phyloP scores from a whole-genome alignment of 2,329 filamentous ascomycete species.

The Incumbomyces delicatus region DNA sequence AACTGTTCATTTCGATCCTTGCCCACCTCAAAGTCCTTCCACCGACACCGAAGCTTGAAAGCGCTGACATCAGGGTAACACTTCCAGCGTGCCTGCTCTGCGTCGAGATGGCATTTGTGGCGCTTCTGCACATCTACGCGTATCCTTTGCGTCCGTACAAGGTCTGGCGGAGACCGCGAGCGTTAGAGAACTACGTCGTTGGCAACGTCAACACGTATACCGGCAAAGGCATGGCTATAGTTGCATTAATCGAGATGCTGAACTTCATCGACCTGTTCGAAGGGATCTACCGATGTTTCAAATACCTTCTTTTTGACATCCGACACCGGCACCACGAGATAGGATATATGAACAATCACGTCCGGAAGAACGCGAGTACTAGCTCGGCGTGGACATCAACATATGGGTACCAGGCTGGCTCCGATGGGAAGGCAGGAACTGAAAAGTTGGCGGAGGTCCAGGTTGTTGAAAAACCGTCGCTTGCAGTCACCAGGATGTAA shows the following conservation, averaged over 20 bases:
- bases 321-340: background rate
- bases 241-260: constrained; percentile 59
- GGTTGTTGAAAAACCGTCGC: too few species aligned
- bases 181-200: constrained; percentile 23
- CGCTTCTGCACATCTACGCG: constrained; percentile 69
- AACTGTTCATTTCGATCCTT: constrained; percentile 46
- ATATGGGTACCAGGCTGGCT: too few species aligned
- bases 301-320: constrained; percentile 71
- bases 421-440: too few species aligned
- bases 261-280: constrained; percentile 76
- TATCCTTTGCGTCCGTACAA: constrained; percentile 66
- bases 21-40: constrained; percentile 53
- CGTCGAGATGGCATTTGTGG: constrained; percentile 73
- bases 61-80: constrained; percentile 66
- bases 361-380: background rate
- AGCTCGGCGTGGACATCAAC: too few species aligned
- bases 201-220: constrained; percentile 31
- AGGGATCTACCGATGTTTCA: constrained; percentile 62
- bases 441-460: too few species aligned
- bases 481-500: too few species aligned
- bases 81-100: constrained; percentile 67
- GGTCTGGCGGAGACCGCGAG: constrained; percentile 34
- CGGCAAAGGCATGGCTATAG: constrained; percentile 53
- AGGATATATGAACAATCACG: background rate
- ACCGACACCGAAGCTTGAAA: constrained; percentile 50